Base-by-base conservation (phyloP, 148 eudicot species). In the Rhododendron simsii region DNA sequence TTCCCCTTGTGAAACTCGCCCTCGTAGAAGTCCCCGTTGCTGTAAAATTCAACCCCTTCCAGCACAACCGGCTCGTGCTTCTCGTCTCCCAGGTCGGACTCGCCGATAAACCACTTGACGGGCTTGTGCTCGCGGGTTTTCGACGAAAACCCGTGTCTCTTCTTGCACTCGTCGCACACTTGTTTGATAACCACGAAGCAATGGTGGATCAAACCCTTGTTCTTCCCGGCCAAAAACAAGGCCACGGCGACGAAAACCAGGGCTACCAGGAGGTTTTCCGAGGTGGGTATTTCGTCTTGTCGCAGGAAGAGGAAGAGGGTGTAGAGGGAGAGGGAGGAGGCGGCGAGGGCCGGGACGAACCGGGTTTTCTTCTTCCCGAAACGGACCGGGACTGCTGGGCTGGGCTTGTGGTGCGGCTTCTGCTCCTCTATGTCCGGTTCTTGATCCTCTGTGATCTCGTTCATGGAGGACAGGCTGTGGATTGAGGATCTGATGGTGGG, bases 1-100 rank as follows among this genome's bases (percentile, higher is more conserved):
- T 87, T 94, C 12, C 98, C 99, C n/a, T 90, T 89, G 44, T 95
- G 90, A 81, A 97, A 93, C 39, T 97, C 99, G 0, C 99, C 99
- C 71, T 97, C 99, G 67, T 97, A 97, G 67, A 87, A 89, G 63
- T 97, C 98, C 2, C 99, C 98, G 86, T 95, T 97, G 74, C 87
- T 91, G 91, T 94, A 97, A 45, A 92, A 90, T 84, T 94, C 96
- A 3, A 95, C 94, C 4, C 96, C 96, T 87, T 94, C 96, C 73
- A 90, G 81, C 0, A 91, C 84, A 37, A 82, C 83, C 20, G 11
- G 74, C 57, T 48, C 45, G 7, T 81, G 71, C 4, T 81, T 81
- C 5, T 82, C 28, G 0, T 86, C 84, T 47, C 44, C 81, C 30
- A 47, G 37, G 6, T 65, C 28, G 18, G 75, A 28, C 37, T 69